phyloP scores from a whole-genome alignment of 331 rosid genomes.

The Malus hybrid region DNA sequence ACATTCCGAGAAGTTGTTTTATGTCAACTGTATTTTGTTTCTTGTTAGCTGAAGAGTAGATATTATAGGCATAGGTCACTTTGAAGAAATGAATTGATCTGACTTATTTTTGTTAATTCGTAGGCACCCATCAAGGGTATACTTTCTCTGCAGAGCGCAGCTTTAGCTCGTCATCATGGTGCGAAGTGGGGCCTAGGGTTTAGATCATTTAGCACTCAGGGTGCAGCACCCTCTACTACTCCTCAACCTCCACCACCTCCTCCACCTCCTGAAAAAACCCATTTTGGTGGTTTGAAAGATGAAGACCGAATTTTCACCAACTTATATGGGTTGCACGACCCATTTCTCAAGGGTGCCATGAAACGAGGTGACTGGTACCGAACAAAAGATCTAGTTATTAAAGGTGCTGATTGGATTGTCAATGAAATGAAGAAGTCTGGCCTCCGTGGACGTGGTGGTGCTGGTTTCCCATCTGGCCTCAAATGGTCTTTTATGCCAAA shows the following conservation, averaged over 20 bases:
- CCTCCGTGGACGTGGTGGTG: slow-evolving; percentile 99
- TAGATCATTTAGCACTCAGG: slow-evolving; percentile 75
- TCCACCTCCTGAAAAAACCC: slow-evolving; percentile 93
- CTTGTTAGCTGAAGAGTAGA: not conserved
- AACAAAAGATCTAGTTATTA: slow-evolving; percentile 84
- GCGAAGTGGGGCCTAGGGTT: slow-evolving; percentile 43
- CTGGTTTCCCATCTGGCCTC: slow-evolving; percentile 99
- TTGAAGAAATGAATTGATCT: not conserved
- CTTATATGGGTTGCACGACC: slow-evolving; percentile 87
- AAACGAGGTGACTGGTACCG: slow-evolving; percentile 94
- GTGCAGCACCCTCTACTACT: slow-evolving; percentile 50
- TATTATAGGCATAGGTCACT: not conserved
- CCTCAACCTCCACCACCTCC: slow-evolving; percentile 93
- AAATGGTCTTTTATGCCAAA: slow-evolving; percentile 99
- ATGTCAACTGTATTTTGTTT: not conserved
- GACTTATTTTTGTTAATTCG: slow-evolving; percentile 3
- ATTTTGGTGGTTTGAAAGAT: slow-evolving; percentile 93
- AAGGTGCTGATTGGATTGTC: slow-evolving; percentile 98
- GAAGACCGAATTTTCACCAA: slow-evolving; percentile 97
- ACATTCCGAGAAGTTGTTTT: not conserved
- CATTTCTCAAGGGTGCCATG: slow-evolving; percentile 97
- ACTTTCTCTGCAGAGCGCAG: slow-evolving; percentile 46
- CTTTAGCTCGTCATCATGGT: slow-evolving; percentile 36
- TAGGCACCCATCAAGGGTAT: slow-evolving; percentile 77
- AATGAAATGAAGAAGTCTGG: slow-evolving; percentile 96